Evolutionary conservation across 768 basidiomycete species (phyloP).

Genomic region (Kwoniella europaea): DNA sequence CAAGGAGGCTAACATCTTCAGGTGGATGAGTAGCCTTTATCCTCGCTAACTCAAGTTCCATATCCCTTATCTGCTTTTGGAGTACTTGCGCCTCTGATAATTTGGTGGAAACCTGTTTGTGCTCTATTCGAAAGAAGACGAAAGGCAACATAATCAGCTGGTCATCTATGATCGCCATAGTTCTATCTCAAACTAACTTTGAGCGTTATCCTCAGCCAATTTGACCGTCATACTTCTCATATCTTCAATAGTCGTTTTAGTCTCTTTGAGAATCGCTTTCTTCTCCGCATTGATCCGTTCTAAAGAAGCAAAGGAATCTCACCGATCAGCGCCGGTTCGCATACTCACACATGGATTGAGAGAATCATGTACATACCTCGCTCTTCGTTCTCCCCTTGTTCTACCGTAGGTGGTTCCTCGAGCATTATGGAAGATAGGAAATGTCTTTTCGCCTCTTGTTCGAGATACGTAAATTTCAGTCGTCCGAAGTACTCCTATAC

Average conservation of each 20-base stretch:
- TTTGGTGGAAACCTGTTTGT: conserved; percentile 30
- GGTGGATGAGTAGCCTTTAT: conserved; percentile 78
- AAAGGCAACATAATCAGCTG: conserved; percentile 3
- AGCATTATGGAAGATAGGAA: conserved; percentile 85
- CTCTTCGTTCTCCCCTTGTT: conserved; percentile 76
- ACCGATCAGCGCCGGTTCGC: too few species aligned
- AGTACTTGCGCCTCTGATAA: conserved; percentile 44
- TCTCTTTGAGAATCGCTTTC: conserved; percentile 70
- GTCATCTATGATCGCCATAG: background rate
- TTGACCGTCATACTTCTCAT: conserved; percentile 65
- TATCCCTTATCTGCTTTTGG: conserved; percentile 71
- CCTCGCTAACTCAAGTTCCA: conserved; percentile 76
- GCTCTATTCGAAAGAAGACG: conserved; percentile 29
- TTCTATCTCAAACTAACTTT: conserved; percentile 37
- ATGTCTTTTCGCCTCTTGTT: conserved; percentile 87
- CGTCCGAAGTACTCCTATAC: conserved; percentile 52
- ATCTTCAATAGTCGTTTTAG: conserved; percentile 69
- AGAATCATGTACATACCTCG: conserved; percentile 45
- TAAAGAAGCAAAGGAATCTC: background rate
- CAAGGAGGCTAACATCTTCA: conserved; percentile 56
- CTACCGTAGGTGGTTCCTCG: conserved; percentile 79
- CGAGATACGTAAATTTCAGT: conserved; percentile 85
- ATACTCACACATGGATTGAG: too few species aligned
- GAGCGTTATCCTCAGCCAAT: conserved; percentile 64
- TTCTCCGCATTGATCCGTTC: conserved; percentile 70